phyloP scores from a whole-genome alignment of 2,329 filamentous ascomycete species.

The Alternaria sp. region DNA sequence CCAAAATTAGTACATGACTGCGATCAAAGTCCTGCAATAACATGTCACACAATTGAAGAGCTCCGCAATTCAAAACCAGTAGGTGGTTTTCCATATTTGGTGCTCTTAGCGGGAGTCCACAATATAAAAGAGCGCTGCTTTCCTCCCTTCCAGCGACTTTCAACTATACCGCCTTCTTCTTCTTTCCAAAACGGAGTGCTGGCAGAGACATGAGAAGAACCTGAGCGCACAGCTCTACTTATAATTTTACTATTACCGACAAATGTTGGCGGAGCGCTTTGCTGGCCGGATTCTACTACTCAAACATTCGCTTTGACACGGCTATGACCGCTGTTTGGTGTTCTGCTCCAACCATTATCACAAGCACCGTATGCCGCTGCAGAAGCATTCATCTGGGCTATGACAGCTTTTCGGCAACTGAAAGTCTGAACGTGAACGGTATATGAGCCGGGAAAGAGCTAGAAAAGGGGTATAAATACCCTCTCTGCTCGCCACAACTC shows the following conservation, averaged over 20 bases:
- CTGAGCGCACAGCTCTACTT: neutral
- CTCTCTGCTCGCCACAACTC: neutral
- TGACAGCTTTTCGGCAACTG: neutral
- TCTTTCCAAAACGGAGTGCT: neutral
- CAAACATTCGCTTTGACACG: neutral
- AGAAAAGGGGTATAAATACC: neutral
- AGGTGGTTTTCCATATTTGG: neutral
- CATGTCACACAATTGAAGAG: neutral
- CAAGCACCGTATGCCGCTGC: accelerated
- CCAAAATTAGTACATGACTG: neutral
- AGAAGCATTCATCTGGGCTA: neutral
- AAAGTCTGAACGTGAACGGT: accelerated
- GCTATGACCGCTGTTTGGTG: neutral
- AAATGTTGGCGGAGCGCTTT: neutral
- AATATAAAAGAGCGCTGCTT: neutral
- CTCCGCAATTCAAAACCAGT: neutral
- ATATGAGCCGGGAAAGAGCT: neutral
- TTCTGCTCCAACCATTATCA: neutral
- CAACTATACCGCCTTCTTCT: neutral
- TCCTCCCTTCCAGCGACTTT: neutral
- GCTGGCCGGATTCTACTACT: neutral
- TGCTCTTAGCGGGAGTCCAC: neutral
- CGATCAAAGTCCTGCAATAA: neutral
- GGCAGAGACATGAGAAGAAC: neutral
- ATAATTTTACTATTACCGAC: neutral